These are phyloP conservation scores for Beauveria australis DNA, from an alignment of 2,329 filamentous ascomycete species.

Conservation along the genomic window DNA sequence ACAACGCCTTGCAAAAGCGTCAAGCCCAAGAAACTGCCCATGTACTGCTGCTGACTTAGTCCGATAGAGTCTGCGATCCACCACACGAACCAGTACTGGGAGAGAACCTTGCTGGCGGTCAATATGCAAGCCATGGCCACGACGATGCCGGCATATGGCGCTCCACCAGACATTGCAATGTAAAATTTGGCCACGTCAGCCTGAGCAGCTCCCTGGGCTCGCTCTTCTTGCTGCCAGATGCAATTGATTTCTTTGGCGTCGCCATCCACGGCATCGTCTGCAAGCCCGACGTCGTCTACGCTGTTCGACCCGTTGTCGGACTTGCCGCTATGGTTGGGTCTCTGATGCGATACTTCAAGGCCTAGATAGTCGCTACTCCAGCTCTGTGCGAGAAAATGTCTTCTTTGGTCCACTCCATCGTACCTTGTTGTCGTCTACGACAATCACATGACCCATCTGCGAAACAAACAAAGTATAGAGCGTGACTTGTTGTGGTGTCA, in stretches of 20 bases:
- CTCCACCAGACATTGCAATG: neutral
- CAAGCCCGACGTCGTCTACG: too few species aligned
- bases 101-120: neutral
- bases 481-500: neutral
- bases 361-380: neutral
- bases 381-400: neutral
- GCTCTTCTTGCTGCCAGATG: slow-evolving; percentile 7
- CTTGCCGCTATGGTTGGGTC: too few species aligned
- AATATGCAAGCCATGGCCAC: neutral
- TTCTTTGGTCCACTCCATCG: neutral
- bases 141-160: neutral
- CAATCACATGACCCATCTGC: neutral
- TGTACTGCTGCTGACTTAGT: neutral
- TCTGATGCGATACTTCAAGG: neutral
- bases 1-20: neutral
- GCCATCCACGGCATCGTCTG: neutral
- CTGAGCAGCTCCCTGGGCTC: neutral
- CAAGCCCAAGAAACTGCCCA: neutral
- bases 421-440: neutral
- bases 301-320: too few species aligned
- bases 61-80: slow-evolving; percentile 1
- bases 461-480: neutral
- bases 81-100: slow-evolving; percentile 10
- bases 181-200: neutral
- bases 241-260: neutral